Evolutionary conservation across 2,329 filamentous ascomycete species (phyloP).

Genomic region (Phoma sp.): DNA sequence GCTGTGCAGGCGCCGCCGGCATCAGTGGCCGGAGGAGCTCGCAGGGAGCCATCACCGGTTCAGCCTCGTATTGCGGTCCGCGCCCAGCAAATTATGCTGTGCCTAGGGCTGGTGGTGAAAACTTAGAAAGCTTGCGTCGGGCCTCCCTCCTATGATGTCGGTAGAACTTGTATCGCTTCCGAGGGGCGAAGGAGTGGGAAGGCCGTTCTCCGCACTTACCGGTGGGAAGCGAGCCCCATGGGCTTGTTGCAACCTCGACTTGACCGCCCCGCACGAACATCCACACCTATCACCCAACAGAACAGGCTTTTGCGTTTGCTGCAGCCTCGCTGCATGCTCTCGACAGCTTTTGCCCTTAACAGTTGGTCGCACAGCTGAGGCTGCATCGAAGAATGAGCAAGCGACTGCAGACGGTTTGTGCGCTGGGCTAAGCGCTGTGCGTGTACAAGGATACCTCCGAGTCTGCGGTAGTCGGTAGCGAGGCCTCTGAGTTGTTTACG

Average conservation of each 20-base stretch:
- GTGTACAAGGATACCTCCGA: constrained; percentile 6
- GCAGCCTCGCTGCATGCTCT: neutral
- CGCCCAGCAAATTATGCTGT: neutral
- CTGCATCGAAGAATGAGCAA: neutral
- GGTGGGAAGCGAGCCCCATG: no score
- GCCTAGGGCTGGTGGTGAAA: neutral
- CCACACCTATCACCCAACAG: constrained; percentile 6
- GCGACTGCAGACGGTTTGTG: no score
- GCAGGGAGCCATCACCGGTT: neutral
- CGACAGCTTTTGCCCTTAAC: neutral
- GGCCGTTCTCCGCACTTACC: constrained; percentile 8
- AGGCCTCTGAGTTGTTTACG: constrained; percentile 2
- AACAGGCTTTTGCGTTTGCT: neutral
- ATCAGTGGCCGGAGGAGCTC: constrained; percentile 6
- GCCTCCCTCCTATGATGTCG: neutral
- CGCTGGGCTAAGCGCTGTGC: neutral
- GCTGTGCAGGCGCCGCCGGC: neutral
- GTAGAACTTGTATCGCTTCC: constrained; percentile 1
- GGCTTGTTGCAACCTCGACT: constrained; percentile 1
- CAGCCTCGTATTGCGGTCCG: constrained; percentile 1
- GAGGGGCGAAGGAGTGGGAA: neutral
- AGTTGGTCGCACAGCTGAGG: neutral
- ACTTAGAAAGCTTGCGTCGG: constrained; percentile 2
- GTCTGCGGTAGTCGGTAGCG: constrained; percentile 13
- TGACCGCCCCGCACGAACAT: constrained; percentile 3